Evolutionary conservation across 148 eudicot genomes (phyloP), one percentile per base, ranked within the genome.

Genomic region (Linanthus parryae): DNA sequence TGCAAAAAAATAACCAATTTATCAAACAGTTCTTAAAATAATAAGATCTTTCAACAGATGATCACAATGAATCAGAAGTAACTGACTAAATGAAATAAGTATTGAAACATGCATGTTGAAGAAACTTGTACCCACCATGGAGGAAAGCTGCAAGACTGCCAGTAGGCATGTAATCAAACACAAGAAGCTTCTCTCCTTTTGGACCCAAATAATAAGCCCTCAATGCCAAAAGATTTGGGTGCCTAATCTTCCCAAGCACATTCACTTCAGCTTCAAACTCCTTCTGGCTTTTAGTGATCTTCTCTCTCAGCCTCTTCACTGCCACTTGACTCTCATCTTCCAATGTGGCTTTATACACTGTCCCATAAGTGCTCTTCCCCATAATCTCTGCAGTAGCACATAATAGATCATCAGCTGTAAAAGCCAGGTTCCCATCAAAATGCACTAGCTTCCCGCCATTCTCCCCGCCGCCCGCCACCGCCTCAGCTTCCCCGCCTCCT

Each of bases 331-430:
- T 82, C 18, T 86, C 94, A 71, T 88, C 94, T 30, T 88, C 96
- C 54, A 88, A 51, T 50, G 89, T 84, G 8, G 94, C 96, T 70
- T 84, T 88, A 22, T 88, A 88, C 17, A 82, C 94, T 15, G 96
- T 88, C 36, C 96, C 96, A 60, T 88, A 88, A 35, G 96, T 84
- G 52, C 94, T 84, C 48, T 88, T 88, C 30, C 96, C 96, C 94
- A 88, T 79, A 1, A 84, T 77, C 66, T 88, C 96, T n/a, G 96
- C 96, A 22, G 89, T 84, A 1, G 96, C 96, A 70, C 94, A 88
- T 50, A 88, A 43, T 27, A 88, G 62, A 74, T 84, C 90, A 58
- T 88, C 96, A n/a, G 89, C 96, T 43, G 86, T 84, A 26, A 88
- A 88, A 28, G 74, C 80, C 68, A 82, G 64, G 9, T 82, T 81